These are phyloP conservation scores for Taiwanofungus camphoratus DNA, from an alignment of 1,284 basidiomycete species.

Conservation along the genomic window DNA sequence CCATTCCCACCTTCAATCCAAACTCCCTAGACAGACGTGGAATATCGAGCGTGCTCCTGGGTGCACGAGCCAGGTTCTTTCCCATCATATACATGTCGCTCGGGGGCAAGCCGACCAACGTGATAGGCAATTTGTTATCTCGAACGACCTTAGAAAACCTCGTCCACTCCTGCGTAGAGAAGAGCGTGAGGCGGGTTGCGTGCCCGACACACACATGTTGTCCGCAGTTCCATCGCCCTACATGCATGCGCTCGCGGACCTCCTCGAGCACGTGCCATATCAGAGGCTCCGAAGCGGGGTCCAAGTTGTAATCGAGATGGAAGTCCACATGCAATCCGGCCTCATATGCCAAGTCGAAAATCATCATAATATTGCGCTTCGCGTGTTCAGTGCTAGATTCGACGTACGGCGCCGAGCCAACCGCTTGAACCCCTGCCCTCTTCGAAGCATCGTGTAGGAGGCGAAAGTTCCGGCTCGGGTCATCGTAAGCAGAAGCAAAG, in stretches of 20 bases:
- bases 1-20: conserved; percentile 46
- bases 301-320: conserved; percentile 62
- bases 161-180: conserved; percentile 41
- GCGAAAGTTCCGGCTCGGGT: conserved; percentile 38
- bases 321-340: conserved; percentile 47
- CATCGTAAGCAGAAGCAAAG: conserved; percentile 32
- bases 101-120: conserved; percentile 53
- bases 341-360: conserved; percentile 42
- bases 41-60: conserved; percentile 49
- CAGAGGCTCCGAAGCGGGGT: conserved; percentile 43
- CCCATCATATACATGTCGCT: conserved; percentile 67
- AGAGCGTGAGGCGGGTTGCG: conserved; percentile 51
- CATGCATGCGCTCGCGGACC: conserved; percentile 24
- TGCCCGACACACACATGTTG: conserved; percentile 50
- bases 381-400: conserved; percentile 43
- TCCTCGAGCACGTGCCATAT: conserved; percentile 47
- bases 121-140: conserved; percentile 36
- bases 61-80: conserved; percentile 25
- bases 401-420: conserved; percentile 63
- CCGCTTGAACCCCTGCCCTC: conserved; percentile 36
- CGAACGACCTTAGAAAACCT: conserved; percentile 28
- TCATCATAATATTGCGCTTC: conserved; percentile 46
- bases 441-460: conserved; percentile 37
- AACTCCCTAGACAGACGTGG: conserved; percentile 39
- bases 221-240: conserved; percentile 18